Conservation (phyloP, 1,139 yeast species). For the Taphrina confusa region DNA sequence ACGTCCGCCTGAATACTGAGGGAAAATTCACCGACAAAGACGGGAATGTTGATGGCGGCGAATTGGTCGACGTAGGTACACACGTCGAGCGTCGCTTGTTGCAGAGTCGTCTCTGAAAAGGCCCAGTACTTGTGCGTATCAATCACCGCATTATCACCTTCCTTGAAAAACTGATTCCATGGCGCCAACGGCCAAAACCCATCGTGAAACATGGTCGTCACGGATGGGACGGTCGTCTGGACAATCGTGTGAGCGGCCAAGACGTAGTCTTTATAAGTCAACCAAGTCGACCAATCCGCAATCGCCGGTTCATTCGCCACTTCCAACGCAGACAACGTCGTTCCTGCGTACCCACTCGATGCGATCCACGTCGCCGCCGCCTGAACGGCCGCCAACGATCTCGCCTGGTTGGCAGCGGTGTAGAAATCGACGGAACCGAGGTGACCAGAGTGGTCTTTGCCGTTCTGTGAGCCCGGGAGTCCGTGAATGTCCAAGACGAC, state of each 20-base stretch:
- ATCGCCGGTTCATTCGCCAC: conserved; percentile 63
- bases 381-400: conserved; percentile 65
- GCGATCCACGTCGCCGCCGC: conserved; percentile 68
- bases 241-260: conserved; percentile 41
- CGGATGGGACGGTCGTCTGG: conserved; percentile 19
- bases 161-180: conserved; percentile 50
- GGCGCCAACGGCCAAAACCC: conserved; percentile 81
- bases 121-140: conserved; percentile 62
- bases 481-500: conserved; percentile 95
- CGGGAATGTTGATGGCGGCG: conserved; percentile 56
- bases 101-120: conserved; percentile 61
- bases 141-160: conserved; percentile 23
- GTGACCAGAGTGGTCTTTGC: conserved; percentile 91
- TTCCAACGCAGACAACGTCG: conserved; percentile 51
- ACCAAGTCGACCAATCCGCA: conserved; percentile 22
- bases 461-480: conserved; percentile 93
- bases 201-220: conserved; percentile 46
- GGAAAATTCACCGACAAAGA: conserved; percentile 85
- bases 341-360: conserved; percentile 51
- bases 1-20: conserved; percentile 83
- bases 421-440: conserved; percentile 47
- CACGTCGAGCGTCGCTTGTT: conserved; percentile 63
- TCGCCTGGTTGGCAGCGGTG: conserved; percentile 47
- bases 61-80: conserved; percentile 63
- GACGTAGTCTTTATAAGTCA: conserved; percentile 39